Base-by-base conservation (phyloP, 2,329 filamentous ascomycete genomes). In the Arachnomyces sp. region DNA sequence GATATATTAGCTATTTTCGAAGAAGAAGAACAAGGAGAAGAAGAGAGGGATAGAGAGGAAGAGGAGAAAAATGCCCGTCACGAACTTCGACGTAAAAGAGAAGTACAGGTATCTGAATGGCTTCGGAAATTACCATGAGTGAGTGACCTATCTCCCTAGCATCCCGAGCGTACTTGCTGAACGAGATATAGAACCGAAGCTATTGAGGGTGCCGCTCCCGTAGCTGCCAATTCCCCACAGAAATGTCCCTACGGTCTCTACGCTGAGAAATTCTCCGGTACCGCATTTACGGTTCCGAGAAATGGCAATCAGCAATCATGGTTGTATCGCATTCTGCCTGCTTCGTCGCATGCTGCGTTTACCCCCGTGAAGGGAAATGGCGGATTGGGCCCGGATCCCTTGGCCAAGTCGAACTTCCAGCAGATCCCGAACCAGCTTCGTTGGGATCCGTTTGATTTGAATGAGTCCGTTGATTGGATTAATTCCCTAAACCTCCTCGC, bases 151-250 rank as follows among this genome's bases (percentile, higher is more conserved):
- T 30, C 18, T 38, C 28, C 7, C 25, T 16, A 31, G 28, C 9
- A 13, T 16, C 13, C 13, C n/a, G 31, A 21, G 8, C 17, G 38
- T 3, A 38, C 21, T 33, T 15, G 37, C 12, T 42, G 34, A 52
- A 56, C 44, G 25, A 21, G 14, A 13, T 30, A 8, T 53, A 89
- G 84, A 58, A 78, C 83, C 32, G 86, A 92, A 69, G 85, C 86
- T 33, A 69, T 90, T 41, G 71, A 80, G 12, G 83, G 80, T 13
- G 81, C 86, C 4, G 71, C 90, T 4, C 86, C 87, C 7, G 57
- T 86, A 43, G 86, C 75, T 36, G 75, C 81, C 31, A 94, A 93
- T 69, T 86, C 84, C 2, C 87, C 87, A 0, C 86, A 93, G 59
- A 86, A 87, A 56, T 80, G 80, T 0, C 74, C 84, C 0, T 78